Evolutionary conservation across 352 stramenopile genomes (phyloP).

Genomic region (Globisporangium cystogenes): DNA sequence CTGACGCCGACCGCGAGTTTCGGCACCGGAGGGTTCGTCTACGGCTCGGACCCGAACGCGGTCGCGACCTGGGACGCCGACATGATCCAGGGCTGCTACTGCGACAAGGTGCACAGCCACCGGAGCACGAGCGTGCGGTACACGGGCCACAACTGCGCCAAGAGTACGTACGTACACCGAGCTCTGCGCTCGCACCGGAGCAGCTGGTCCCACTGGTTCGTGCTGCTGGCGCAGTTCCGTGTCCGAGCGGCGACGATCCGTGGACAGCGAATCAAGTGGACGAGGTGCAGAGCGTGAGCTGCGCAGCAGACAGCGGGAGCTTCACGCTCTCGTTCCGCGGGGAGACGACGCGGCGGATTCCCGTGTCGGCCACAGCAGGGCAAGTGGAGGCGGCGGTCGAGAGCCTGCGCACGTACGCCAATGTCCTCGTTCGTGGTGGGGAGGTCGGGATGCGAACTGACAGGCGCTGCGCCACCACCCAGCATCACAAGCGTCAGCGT

Average conservation of each 20-base stretch:
- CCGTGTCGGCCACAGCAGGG: conserved; percentile 17
- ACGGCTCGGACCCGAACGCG: conserved; percentile 71
- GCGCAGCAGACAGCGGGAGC: conserved; percentile 54
- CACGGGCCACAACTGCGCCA: conserved; percentile 72
- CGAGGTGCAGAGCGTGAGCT: conserved; percentile 77
- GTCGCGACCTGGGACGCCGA: conserved; percentile 85
- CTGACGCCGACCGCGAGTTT: conserved; percentile 37
- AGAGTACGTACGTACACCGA: conserved; percentile 21
- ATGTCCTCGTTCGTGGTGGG: too few relatives aligned
- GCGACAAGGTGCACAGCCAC: conserved; percentile 69
- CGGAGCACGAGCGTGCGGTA: conserved; percentile 45
- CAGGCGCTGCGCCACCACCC: conserved; percentile 17
- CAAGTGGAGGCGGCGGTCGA: conserved; percentile 40
- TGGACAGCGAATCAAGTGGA: conserved; percentile 68
- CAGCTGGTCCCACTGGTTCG: not conserved
- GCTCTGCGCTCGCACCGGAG: not conserved
- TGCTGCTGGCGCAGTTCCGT: conserved; percentile 33
- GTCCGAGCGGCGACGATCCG: conserved; percentile 83
- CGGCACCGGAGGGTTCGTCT: conserved; percentile 37
- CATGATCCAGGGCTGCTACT: conserved; percentile 82
- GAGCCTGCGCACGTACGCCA: conserved; percentile 40
- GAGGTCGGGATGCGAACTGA: not conserved
- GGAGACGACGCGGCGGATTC: conserved; percentile 41
- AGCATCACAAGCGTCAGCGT: conserved; percentile 54
- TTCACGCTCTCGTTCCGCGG: conserved; percentile 80